These are phyloP conservation scores for Puya raimondii DNA, from an alignment of 176 grass and related monocot genomes.

Conservation along the genomic window DNA sequence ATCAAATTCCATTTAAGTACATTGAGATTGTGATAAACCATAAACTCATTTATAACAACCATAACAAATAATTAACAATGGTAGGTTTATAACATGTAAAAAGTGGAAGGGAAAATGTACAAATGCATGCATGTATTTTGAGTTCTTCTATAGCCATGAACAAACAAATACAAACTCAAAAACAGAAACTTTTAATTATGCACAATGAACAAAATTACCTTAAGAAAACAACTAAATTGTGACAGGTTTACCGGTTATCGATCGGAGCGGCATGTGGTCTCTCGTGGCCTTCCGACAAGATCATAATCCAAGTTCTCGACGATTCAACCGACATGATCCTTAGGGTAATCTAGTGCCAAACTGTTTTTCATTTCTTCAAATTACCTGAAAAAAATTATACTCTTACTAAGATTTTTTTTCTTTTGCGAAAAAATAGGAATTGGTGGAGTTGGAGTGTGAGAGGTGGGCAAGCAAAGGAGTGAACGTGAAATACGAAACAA, in stretches of 20 bases:
- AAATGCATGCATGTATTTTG: too few relatives aligned
- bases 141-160: too few relatives aligned
- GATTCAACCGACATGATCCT: background rate
- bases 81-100: too few relatives aligned
- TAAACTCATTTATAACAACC: too few relatives aligned
- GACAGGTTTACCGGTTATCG: background rate
- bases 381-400: background rate
- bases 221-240: too few relatives aligned
- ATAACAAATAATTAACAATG: too few relatives aligned
- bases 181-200: too few relatives aligned
- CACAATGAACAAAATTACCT: too few relatives aligned
- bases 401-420: background rate
- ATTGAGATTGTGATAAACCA: too few relatives aligned
- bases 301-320: constrained; percentile 9
- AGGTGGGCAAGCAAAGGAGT: constrained; percentile 61
- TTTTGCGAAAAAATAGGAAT: constrained; percentile 19
- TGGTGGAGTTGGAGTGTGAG: constrained; percentile 66
- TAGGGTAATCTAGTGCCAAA: background rate
- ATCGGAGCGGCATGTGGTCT: background rate
- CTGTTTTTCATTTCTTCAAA: background rate
- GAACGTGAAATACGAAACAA: constrained; percentile 51
- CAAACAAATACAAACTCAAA: too few relatives aligned
- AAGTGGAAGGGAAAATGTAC: too few relatives aligned
- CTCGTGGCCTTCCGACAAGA: background rate
- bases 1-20: too few relatives aligned